Percentiles rank a stretch among this genome's conserved stretches.
Conservation (phyloP, 73 alveolate species). For the Tetrahymena malaccensis region DNA sequence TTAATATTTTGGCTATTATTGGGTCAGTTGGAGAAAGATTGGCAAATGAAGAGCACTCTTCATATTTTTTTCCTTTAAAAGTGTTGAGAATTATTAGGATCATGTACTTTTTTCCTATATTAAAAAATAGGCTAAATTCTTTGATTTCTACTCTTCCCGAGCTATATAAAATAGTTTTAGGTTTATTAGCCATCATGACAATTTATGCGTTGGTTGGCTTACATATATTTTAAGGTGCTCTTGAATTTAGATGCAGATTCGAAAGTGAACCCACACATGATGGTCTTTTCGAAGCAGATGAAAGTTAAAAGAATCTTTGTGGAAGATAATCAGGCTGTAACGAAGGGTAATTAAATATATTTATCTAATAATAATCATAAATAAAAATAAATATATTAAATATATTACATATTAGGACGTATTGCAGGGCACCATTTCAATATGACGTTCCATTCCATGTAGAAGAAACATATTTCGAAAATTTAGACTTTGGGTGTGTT, state of each 20-base stretch:
- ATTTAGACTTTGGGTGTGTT: neutral
- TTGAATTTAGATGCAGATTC: neutral
- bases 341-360: neutral
- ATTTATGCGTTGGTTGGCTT: neutral
- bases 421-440: neutral
- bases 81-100: neutral
- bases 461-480: neutral
- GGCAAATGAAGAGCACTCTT: neutral
- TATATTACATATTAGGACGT: no score
- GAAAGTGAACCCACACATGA: neutral
- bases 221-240: neutral
- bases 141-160: neutral
- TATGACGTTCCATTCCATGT: neutral
- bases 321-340: neutral
- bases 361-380: neutral
- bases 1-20: neutral
- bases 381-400: neutral
- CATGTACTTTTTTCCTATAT: neutral
- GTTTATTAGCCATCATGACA: neutral
- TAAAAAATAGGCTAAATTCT: neutral
- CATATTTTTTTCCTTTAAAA: neutral
- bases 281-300: neutral
- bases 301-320: neutral
- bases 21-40: neutral
- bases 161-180: neutral